Evolutionary conservation across 1,284 basidiomycete species (phyloP).

Genomic region (Pyrrhoderma noxium): DNA sequence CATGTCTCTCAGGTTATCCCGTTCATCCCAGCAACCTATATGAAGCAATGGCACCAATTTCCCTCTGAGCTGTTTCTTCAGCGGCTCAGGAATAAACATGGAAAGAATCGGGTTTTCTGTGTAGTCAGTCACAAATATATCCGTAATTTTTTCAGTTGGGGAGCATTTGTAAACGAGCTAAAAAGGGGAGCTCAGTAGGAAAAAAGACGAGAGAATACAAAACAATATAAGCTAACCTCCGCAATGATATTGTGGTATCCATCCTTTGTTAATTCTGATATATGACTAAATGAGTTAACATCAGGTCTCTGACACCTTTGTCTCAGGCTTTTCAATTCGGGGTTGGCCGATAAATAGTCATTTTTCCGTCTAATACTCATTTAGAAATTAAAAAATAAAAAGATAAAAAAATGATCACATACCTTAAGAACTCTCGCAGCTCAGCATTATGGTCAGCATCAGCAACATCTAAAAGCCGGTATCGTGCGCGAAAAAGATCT

Average conservation of each 20-base stretch:
- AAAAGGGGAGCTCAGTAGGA: background rate
- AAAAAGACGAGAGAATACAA: background rate
- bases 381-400: background rate
- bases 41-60: constrained; percentile 47
- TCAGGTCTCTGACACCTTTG: background rate
- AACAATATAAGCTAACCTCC: constrained; percentile 9
- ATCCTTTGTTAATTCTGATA: constrained; percentile 9
- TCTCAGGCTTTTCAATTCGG: background rate
- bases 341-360: background rate
- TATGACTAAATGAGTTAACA: background rate
- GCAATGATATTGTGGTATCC: constrained; percentile 11
- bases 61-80: constrained; percentile 30
- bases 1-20: constrained; percentile 34
- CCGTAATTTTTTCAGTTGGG: constrained; percentile 29
- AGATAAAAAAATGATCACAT: constrained; percentile 21
- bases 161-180: constrained; percentile 41
- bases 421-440: constrained; percentile 48
- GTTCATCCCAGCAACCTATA: constrained; percentile 43
- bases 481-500: constrained; percentile 9
- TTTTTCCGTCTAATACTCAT: constrained; percentile 43
- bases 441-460: constrained; percentile 32
- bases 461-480: constrained; percentile 29
- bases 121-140: constrained; percentile 61
- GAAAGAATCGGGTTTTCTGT: constrained; percentile 42
- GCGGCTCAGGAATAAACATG: constrained; percentile 18